phyloP scores from a whole-genome alignment of 441 rosid genomes.

The Erysimum cheiri region DNA sequence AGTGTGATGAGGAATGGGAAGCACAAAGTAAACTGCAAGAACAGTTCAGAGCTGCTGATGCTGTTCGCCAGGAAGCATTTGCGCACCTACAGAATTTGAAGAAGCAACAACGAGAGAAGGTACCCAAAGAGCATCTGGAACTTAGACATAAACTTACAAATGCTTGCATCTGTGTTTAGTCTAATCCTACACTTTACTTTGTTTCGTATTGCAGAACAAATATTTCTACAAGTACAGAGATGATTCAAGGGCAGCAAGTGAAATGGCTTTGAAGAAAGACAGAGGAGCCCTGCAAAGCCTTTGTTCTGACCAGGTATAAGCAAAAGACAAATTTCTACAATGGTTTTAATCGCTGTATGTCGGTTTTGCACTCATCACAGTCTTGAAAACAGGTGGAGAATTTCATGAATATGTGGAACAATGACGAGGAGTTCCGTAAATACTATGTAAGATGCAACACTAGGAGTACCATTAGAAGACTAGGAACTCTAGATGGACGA shows the following conservation, averaged over 20 bases:
- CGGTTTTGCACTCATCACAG: slow-evolving; percentile 35
- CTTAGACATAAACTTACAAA: slow-evolving; percentile 25
- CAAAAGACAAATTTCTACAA: slow-evolving; percentile 24
- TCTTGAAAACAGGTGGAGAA: slow-evolving; percentile 64
- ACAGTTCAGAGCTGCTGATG: slow-evolving; percentile 67
- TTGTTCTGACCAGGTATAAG: slow-evolving; percentile 71
- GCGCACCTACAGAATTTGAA: slow-evolving; percentile 58
- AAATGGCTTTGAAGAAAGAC: slow-evolving; percentile 64
- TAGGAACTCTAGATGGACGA: slow-evolving; percentile 86
- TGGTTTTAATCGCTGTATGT: slow-evolving; percentile 12
- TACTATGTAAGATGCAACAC: slow-evolving; percentile 67
- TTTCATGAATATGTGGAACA: slow-evolving; percentile 74
- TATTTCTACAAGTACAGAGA: slow-evolving; percentile 64
- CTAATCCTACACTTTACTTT: slow-evolving; percentile 12
- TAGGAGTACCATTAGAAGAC: slow-evolving; percentile 69
- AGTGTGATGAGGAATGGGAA: slow-evolving; percentile 53
- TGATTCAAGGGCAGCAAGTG: slow-evolving; percentile 62
- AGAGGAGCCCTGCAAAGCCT: slow-evolving; percentile 61
- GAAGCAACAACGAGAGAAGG: slow-evolving; percentile 72
- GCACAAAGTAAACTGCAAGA: slow-evolving; percentile 53
- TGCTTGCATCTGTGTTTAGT: slow-evolving; percentile 13
- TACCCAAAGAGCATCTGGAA: slow-evolving; percentile 38
- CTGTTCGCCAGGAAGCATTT: slow-evolving; percentile 71
- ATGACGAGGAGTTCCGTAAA: slow-evolving; percentile 64
- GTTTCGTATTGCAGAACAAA: slow-evolving; percentile 58